phyloP scores from a whole-genome alignment of 2,329 filamentous ascomycete species.

The Alternaria brassicicola region DNA sequence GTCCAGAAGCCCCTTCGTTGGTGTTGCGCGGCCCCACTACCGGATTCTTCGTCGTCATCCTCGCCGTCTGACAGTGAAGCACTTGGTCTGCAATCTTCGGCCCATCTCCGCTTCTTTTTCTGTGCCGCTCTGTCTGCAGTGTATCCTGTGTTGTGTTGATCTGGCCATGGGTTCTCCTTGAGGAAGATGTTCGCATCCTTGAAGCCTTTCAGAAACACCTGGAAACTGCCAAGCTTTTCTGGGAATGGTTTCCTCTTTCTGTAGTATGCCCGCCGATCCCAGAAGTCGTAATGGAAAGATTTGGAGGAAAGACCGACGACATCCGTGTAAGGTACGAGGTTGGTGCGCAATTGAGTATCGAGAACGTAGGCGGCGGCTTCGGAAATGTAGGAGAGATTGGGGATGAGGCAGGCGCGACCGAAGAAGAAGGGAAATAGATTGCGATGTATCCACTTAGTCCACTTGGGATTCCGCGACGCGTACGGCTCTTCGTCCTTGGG shows the following conservation, averaged over 20 bases:
- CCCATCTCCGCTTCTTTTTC: slow-evolving; percentile 72
- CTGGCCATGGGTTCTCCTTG: slow-evolving; percentile 94
- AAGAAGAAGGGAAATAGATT: slow-evolving; percentile 98
- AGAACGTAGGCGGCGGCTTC: slow-evolving; percentile 97
- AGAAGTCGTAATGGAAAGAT: slow-evolving; percentile 97
- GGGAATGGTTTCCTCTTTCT: slow-evolving; percentile 86
- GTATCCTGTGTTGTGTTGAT: slow-evolving; percentile 75
- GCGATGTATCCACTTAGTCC: slow-evolving; percentile 99
- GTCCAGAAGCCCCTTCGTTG: slow-evolving; percentile 78
- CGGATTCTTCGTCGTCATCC: slow-evolving; percentile 58
- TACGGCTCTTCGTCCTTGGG: slow-evolving; percentile 99
- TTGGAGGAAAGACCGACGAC: slow-evolving; percentile 94
- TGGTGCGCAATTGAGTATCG: slow-evolving; percentile 85
- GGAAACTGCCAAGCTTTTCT: slow-evolving; percentile 91
- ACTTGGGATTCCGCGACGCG: slow-evolving; percentile 95
- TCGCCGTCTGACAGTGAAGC: slow-evolving; percentile 65
- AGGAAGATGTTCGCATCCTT: slow-evolving; percentile 97
- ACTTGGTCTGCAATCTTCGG: slow-evolving; percentile 78
- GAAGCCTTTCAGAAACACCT: slow-evolving; percentile 95
- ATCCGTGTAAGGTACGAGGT: slow-evolving; percentile 95
- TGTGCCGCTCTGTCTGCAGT: slow-evolving; percentile 70
- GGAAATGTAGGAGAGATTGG: slow-evolving; percentile 96
- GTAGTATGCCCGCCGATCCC: slow-evolving; percentile 88
- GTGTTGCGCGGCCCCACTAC: slow-evolving; percentile 41
- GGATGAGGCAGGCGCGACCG: slow-evolving; percentile 91